These are phyloP conservation scores for Didymellaceae sp. DNA, from an alignment of 2,329 filamentous ascomycete species.

Conservation along the genomic window DNA sequence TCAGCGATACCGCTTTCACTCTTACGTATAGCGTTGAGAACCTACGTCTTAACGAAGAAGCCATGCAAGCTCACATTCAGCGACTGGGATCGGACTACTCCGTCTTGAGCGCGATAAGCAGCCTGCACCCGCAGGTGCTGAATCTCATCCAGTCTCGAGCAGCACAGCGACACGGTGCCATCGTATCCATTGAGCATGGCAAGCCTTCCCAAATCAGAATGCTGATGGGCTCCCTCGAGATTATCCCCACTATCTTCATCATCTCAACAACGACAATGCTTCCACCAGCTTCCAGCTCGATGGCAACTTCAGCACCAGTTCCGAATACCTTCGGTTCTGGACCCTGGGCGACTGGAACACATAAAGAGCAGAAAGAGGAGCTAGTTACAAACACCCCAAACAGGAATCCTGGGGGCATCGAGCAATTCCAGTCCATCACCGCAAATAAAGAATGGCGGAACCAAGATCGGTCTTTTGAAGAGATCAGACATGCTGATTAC, in stretches of 20 bases:
- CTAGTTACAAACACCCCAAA: too few relatives aligned
- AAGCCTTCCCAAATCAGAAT: not conserved
- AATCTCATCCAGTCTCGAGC: constrained; percentile 20
- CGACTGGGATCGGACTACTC: constrained; percentile 17
- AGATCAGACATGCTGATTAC: constrained; percentile 23
- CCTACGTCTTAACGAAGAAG: not conserved
- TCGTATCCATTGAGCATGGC: constrained; percentile 24
- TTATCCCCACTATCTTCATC: constrained; percentile 2
- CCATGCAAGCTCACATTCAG: not conserved
- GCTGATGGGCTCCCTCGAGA: not conserved
- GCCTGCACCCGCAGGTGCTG: constrained; percentile 23
- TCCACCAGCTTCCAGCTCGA: not conserved
- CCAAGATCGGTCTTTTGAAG: constrained; percentile 25
- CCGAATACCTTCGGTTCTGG: too few relatives aligned
- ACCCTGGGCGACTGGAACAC: too few relatives aligned
- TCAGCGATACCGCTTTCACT: not conserved
- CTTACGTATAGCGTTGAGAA: not conserved
- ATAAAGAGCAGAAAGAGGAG: too few relatives aligned
- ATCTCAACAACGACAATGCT: not conserved
- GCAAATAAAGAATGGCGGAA: not conserved
- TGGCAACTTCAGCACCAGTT: not conserved
- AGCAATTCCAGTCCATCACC: constrained; percentile 24
- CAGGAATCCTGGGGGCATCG: not conserved
- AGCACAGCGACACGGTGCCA: constrained; percentile 19
- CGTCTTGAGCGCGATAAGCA: constrained; percentile 23